Evolutionary conservation across 305 asterid genomes (phyloP).

Genomic region (Stenogyne calaminthoides): DNA sequence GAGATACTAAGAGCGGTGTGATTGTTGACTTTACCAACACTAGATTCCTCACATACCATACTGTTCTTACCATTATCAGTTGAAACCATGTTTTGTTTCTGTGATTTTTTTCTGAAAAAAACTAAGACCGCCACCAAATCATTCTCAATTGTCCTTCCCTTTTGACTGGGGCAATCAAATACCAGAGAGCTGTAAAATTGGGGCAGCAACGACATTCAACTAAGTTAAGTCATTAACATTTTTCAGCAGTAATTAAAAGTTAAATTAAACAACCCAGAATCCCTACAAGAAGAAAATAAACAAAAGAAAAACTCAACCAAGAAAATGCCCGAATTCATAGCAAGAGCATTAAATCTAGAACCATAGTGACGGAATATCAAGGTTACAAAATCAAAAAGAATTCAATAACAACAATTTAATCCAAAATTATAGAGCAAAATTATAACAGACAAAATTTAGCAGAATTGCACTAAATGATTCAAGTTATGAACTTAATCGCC

Average conservation of each 20-base stretch:
- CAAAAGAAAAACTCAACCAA: background rate
- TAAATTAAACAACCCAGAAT: background rate
- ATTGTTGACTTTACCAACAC: constrained; percentile 33
- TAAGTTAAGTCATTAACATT: background rate
- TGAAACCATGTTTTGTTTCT: constrained; percentile 47
- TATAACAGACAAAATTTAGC: background rate
- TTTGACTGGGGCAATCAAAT: background rate
- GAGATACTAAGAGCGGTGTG: constrained; percentile 54
- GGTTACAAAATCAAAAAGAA: background rate
- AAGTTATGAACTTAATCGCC: background rate
- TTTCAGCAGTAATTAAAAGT: background rate
- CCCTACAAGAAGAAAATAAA: background rate
- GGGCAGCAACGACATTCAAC: background rate
- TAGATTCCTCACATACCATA: constrained; percentile 45
- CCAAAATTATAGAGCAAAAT: background rate
- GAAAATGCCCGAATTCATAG: background rate
- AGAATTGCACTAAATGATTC: background rate
- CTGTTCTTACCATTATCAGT: constrained; percentile 44
- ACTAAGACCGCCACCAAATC: constrained; percentile 15
- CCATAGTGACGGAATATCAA: too few species aligned
- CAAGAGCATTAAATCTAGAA: constrained; percentile 3
- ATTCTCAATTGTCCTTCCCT: background rate
- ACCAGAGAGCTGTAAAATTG: constrained; percentile 10
- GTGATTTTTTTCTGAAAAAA: background rate
- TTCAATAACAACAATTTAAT: background rate